Evolutionary conservation across 805 yeast genomes (phyloP).

Genomic region (Candida schatavii): DNA sequence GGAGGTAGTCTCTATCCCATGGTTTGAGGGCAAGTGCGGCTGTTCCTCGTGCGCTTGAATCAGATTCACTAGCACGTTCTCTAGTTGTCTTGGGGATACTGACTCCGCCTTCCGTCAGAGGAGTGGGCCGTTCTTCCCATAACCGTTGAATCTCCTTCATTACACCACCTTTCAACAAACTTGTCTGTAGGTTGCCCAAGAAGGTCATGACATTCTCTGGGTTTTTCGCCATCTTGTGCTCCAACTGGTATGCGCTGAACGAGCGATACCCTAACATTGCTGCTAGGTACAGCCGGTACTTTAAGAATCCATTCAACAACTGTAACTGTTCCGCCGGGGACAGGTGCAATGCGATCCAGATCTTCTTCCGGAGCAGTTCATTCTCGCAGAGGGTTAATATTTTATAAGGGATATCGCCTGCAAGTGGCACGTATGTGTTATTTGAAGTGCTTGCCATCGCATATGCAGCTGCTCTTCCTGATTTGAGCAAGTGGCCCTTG

Average conservation of each 20-base stretch:
- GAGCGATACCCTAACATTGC: constrained; percentile 65
- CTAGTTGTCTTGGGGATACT: too few species aligned
- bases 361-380: constrained; percentile 54
- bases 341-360: constrained; percentile 76
- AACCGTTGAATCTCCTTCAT: constrained; percentile 54
- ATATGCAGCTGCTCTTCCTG: background rate
- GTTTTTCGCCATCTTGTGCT: constrained; percentile 84
- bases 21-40: constrained; percentile 37
- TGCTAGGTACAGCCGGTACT: constrained; percentile 69
- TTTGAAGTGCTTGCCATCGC: background rate
- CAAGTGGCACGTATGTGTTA: constrained; percentile 27
- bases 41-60: constrained; percentile 3
- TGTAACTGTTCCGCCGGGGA: constrained; percentile 62
- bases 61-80: background rate
- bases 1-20: constrained; percentile 84
- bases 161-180: constrained; percentile 49
- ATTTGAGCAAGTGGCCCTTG: background rate
- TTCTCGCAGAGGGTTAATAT: constrained; percentile 58
- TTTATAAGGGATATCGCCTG: constrained; percentile 63
- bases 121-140: constrained; percentile 26
- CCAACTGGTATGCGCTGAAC: constrained; percentile 76
- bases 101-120: too few species aligned
- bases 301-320: constrained; percentile 56
- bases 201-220: constrained; percentile 77
- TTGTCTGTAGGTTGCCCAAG: constrained; percentile 52